A percentile compares a stretch with the other conserved stretches of the same genome.
These are phyloP conservation scores for Phytophthora pseudosyringae DNA, from an alignment of 352 stramenopile species.

Conservation along the genomic window DNA sequence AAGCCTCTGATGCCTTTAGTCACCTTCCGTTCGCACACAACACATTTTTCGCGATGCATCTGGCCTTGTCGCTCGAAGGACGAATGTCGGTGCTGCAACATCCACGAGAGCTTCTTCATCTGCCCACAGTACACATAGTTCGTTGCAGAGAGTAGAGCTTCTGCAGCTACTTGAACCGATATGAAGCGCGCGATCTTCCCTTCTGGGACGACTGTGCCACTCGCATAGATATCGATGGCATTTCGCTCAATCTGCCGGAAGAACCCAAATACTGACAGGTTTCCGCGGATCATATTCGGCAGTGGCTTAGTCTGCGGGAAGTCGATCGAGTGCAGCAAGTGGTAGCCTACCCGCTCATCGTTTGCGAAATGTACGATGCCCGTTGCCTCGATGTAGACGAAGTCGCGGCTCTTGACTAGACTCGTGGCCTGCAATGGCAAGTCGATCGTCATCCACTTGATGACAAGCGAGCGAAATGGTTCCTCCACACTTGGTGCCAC, in stretches of 20 bases:
- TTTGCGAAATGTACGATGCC: conserved; percentile 25
- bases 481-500: conserved; percentile 34
- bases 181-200: conserved; percentile 41
- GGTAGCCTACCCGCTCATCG: conserved; percentile 42
- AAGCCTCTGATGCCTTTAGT: conserved; percentile 20
- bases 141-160: conserved; percentile 38
- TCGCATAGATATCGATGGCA: conserved; percentile 41
- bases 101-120: conserved; percentile 66
- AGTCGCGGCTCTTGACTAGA: conserved; percentile 36
- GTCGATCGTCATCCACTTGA: conserved; percentile 45
- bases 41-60: conserved; percentile 11
- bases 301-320: conserved; percentile 44
- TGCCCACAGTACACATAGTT: conserved; percentile 50
- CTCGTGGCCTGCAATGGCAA: conserved; percentile 23
- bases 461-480: conserved; percentile 37
- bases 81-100: conserved; percentile 23
- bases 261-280: conserved; percentile 46
- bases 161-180: conserved; percentile 29
- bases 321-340: conserved; percentile 45
- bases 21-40: conserved; percentile 30
- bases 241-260: conserved; percentile 47
- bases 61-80: conserved; percentile 11
- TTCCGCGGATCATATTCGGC: conserved; percentile 33
- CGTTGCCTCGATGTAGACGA: conserved; percentile 42
- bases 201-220: conserved; percentile 24